Base-by-base conservation (phyloP, 345 rosid genomes). In the Eucalyptus pumila region DNA sequence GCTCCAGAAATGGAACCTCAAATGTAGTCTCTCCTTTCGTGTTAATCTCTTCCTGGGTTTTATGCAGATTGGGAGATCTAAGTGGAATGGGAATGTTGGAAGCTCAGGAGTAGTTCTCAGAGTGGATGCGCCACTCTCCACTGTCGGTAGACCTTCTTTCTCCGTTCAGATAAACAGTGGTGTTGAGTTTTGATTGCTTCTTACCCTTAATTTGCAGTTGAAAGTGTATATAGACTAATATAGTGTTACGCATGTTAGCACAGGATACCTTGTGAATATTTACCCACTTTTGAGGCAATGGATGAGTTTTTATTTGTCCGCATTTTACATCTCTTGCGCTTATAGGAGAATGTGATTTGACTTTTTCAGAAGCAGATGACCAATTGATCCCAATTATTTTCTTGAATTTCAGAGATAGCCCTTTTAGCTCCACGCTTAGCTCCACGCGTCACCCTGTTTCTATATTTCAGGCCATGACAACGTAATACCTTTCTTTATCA, bases 71-170 rank as follows among this genome's bases (percentile, higher is more conserved):
- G 99, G 99, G 52, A 92, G 99, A 91, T 97, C 99, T 11, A 97
- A 96, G 92, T 96, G 99, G 98, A 96, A 97, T 85, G 97, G 98
- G 26, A 95, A 95, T 92, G 91, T 92, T 8, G 99, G 99, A 88
- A 94, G 94, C 90, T 95, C 97, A 9, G 99, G 99, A 86, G 54
- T 97, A 27, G 58, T 86, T 86, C 60, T 86, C 52, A n/a, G 58
- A 49, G 96, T 93, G 56, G 99, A 97, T 90, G 92, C 96, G 12
- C 96, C 97, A 7, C 95, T 96, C 90, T 92, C 94, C 3, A 89
- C 89, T 88, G 93, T 94, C 42, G 95, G 96, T 54, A 92, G 92
- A 72, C 96, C 99, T 56, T 95, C 98, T 24, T 94, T 94, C 89
- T 94, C 98, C 42, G 92, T 97, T 86, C 99, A 95, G 93, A 92